These are phyloP conservation scores for Chionographis japonica DNA, from an alignment of 106 monocot genomes.

Conservation along the genomic window DNA sequence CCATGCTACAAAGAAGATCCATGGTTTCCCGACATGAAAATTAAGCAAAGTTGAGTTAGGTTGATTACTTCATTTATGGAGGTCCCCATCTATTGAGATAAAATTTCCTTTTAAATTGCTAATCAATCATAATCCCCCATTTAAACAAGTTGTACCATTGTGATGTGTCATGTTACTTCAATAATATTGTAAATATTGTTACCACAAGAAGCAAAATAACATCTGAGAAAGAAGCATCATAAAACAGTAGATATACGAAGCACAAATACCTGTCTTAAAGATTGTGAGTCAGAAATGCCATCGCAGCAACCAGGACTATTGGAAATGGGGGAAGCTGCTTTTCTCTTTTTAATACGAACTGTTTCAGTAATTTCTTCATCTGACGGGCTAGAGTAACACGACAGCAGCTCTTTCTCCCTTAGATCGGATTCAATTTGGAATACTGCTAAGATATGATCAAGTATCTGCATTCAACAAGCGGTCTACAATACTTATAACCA, in stretches of 20 bases:
- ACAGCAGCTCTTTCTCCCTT: slow-evolving; percentile 11
- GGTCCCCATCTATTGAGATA: too few relatives aligned
- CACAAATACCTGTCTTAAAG: slow-evolving; percentile 10
- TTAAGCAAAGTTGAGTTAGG: too few relatives aligned
- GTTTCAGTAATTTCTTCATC: slow-evolving; percentile 9
- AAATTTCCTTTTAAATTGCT: too few relatives aligned
- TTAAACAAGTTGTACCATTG: too few relatives aligned
- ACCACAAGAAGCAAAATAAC: too few relatives aligned
- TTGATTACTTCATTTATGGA: too few relatives aligned
- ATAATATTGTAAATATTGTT: too few relatives aligned
- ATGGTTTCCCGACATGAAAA: too few relatives aligned
- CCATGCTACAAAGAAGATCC: too few relatives aligned
- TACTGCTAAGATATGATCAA: slow-evolving; percentile 14
- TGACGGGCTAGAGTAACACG: slow-evolving; percentile 9
- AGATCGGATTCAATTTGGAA: slow-evolving; percentile 17
- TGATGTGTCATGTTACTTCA: too few relatives aligned
- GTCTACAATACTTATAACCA: neutral
- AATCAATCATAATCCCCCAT: too few relatives aligned
- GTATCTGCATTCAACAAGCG: slow-evolving; percentile 14
- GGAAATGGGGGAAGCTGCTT: slow-evolving; percentile 3
- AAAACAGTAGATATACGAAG: neutral
- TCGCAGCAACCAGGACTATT: neutral
- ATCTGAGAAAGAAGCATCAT: neutral
- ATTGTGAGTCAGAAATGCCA: neutral
- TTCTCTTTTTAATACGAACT: slow-evolving; percentile 12